These are phyloP conservation scores for Fonticula alba DNA, from an alignment of 78 protist genomes.

Conservation along the genomic window DNA sequence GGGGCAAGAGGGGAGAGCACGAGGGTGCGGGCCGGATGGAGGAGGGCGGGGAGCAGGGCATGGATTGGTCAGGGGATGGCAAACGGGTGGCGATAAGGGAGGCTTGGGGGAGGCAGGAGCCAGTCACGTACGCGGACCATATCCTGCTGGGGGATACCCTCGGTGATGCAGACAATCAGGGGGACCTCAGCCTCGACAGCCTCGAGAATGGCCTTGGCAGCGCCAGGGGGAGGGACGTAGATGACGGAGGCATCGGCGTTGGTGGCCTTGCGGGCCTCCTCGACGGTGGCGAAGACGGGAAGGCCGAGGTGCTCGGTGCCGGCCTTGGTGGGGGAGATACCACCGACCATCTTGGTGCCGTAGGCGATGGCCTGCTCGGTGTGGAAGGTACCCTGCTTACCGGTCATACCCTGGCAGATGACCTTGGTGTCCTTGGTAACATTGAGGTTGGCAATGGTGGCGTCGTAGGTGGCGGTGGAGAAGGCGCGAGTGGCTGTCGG, in stretches of 20 bases:
- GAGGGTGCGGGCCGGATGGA: not conserved
- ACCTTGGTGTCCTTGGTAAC: conserved; percentile 84
- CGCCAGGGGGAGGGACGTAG: conserved; percentile 74
- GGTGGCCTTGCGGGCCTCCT: conserved; percentile 68
- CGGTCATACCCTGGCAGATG: conserved; percentile 96
- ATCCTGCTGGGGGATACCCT: conserved; percentile 87
- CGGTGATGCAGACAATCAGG: conserved; percentile 88
- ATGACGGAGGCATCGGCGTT: conserved; percentile 81
- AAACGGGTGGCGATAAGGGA: conserved; percentile 6
- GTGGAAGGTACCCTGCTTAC: conserved; percentile 94
- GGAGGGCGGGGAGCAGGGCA: not conserved
- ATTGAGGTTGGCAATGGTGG: not conserved
- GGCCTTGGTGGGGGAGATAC: conserved; percentile 84
- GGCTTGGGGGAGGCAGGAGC: no score
- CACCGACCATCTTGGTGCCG: conserved; percentile 95
- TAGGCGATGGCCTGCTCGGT: conserved; percentile 75
- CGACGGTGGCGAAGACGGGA: conserved; percentile 77
- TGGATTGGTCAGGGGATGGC: no score
- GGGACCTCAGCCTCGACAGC: conserved; percentile 84
- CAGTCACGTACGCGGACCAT: conserved; percentile 32
- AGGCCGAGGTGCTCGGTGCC: conserved; percentile 68
- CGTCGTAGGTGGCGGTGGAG: not conserved
- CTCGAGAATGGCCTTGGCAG: conserved; percentile 76
- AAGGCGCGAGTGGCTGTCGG: no score
- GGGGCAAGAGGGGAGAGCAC: no score